A percentile compares a stretch with the other conserved stretches of the same genome.
Conservation (phyloP, 2,329 filamentous ascomycete species). For the Xylaria polymorpha region DNA sequence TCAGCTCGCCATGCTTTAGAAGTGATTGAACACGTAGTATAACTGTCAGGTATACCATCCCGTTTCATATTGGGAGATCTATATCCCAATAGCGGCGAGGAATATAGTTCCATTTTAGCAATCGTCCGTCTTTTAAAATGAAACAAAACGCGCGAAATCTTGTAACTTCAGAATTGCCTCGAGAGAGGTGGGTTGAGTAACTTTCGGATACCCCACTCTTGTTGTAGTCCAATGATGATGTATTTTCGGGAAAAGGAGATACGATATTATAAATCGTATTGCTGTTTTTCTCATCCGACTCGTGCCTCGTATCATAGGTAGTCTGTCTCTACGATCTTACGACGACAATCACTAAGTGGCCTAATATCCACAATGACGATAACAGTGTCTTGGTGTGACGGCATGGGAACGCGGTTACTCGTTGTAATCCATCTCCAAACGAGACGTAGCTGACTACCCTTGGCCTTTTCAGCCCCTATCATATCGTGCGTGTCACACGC, state of each 20-base stretch:
- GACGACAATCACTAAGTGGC: not conserved
- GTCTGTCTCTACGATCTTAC: not conserved
- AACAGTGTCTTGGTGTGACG: not conserved
- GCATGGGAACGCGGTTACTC: not conserved
- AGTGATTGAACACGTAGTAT: not conserved
- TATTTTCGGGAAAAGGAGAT: not conserved
- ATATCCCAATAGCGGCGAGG: not conserved
- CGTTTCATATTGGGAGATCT: not conserved
- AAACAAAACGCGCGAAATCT: no score
- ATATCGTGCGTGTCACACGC: slow-evolving; percentile 8
- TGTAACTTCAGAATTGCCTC: no score
- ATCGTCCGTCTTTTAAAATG: no score
- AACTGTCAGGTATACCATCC: not conserved
- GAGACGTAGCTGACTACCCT: not conserved
- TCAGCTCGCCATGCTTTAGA: not conserved
- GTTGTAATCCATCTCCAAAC: slow-evolving; percentile 6
- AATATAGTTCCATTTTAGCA: no score
- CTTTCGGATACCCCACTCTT: not conserved
- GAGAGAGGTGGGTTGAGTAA: not conserved
- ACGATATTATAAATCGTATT: not conserved
- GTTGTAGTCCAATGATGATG: not conserved
- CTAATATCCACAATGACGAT: not conserved
- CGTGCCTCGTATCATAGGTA: not conserved
- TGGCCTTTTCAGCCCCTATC: not conserved
- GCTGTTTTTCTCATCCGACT: not conserved